Evolutionary conservation across 164 flowering plant genomes (phyloP).

Genomic region (Vitis rotundifolia): DNA sequence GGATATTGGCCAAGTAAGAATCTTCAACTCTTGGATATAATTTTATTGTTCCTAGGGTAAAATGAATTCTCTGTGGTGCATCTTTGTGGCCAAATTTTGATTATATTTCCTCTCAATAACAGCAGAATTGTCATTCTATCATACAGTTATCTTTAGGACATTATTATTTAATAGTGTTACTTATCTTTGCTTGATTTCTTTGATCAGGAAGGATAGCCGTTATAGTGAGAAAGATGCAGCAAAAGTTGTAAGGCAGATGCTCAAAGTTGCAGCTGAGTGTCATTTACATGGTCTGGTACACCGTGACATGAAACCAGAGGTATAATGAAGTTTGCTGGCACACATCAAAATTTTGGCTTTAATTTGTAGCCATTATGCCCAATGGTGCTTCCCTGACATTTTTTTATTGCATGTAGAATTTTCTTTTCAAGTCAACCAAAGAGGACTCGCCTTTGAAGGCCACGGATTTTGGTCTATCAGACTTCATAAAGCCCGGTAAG

Average conservation of each 20-base stretch:
- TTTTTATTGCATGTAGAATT: conserved; percentile 62
- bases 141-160: not conserved
- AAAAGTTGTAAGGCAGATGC: conserved; percentile 92
- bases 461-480: conserved; percentile 88
- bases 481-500: conserved; percentile 94
- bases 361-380: not conserved
- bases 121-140: not conserved
- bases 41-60: not conserved
- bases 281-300: conserved; percentile 96
- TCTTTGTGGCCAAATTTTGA: not conserved
- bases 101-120: not conserved
- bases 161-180: not conserved
- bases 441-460: conserved; percentile 77
- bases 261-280: conserved; percentile 95
- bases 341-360: conserved; percentile 3
- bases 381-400: not conserved
- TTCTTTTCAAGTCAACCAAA: conserved; percentile 86
- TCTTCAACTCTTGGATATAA: not conserved
- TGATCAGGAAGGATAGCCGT: conserved; percentile 86
- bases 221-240: conserved; percentile 98
- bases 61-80: no score
- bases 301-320: conserved; percentile 99
- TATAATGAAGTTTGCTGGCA: conserved; percentile 18
- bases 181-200: conserved; percentile 9
- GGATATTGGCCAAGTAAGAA: conserved; percentile 90